These are phyloP conservation scores for Eucalyptus grandis DNA, from an alignment of 345 rosid genomes.

Conservation along the genomic window DNA sequence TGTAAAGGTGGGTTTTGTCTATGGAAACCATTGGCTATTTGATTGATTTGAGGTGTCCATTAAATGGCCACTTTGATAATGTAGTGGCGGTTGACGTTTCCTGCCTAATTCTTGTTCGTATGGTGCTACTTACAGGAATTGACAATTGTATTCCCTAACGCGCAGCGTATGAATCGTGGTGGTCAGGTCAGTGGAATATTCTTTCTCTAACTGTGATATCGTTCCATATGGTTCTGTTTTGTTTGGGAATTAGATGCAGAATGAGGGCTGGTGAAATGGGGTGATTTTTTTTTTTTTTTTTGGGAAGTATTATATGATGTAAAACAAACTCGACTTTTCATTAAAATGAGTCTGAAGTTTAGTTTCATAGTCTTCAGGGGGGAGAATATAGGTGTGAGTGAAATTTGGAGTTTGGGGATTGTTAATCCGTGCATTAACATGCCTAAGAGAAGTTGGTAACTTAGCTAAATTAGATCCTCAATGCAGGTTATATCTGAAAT, in stretches of 20 bases:
- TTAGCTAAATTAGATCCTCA: not conserved
- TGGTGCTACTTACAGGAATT: constrained; percentile 45
- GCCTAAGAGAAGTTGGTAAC: not conserved
- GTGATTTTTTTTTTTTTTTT: not conserved
- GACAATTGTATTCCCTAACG: constrained; percentile 76
- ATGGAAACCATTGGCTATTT: not conserved
- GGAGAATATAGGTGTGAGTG: not conserved
- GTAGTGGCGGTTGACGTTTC: not conserved
- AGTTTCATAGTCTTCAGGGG: not conserved
- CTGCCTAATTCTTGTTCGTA: not conserved
- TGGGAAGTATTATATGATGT: not conserved
- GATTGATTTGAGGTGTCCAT: not conserved
- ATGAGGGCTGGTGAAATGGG: not conserved
- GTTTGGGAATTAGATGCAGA: not conserved
- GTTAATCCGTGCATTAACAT: not conserved
- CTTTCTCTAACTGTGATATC: not conserved
- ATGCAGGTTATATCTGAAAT: constrained; percentile 85
- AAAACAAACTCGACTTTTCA: not conserved
- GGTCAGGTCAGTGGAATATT: constrained; percentile 44
- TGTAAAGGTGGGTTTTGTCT: constrained; percentile 39
- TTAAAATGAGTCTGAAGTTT: not conserved
- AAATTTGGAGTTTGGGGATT: not conserved
- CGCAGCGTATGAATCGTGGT: constrained; percentile 76
- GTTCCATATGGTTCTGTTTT: not conserved
- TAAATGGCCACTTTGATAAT: not conserved